Evolutionary conservation across 345 rosid genomes (phyloP).

Genomic region (Salix brachista): DNA sequence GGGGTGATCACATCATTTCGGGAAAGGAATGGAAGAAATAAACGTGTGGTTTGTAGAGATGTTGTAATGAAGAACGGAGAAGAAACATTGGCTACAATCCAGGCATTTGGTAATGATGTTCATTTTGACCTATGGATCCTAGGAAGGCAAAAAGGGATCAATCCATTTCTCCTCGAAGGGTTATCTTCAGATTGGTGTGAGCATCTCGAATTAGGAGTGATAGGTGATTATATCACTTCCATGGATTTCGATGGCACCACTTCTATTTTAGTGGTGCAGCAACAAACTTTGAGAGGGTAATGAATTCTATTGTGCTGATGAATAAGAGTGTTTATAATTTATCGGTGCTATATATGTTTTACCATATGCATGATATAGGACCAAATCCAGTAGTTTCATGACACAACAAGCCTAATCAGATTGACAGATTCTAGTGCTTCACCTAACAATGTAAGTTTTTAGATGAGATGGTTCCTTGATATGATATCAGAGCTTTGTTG

Average conservation of each 20-base stretch:
- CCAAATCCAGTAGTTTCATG: too few relatives aligned
- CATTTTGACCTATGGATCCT: slow-evolving; percentile 63
- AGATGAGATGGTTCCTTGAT: rapidly evolving
- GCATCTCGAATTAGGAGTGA: slow-evolving; percentile 49
- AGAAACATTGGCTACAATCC: slow-evolving; percentile 62
- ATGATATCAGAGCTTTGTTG: too few relatives aligned
- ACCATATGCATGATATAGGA: too few relatives aligned
- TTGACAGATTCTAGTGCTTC: too few relatives aligned
- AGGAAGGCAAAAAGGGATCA: slow-evolving; percentile 62
- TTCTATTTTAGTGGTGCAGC: slow-evolving; percentile 72
- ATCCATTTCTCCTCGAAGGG: slow-evolving; percentile 56
- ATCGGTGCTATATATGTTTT: too few relatives aligned
- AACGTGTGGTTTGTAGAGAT: slow-evolving; percentile 53
- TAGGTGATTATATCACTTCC: slow-evolving; percentile 60
- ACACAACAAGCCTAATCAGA: too few relatives aligned
- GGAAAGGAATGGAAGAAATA: slow-evolving; percentile 57
- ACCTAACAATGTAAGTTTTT: too few relatives aligned
- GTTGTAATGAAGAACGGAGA: slow-evolving; percentile 63
- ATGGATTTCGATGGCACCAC: slow-evolving; percentile 40
- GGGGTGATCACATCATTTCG: slow-evolving; percentile 76
- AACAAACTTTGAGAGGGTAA: slow-evolving; percentile 35
- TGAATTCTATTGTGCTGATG: too few relatives aligned
- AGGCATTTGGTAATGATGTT: slow-evolving; percentile 36
- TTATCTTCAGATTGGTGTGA: slow-evolving; percentile 53
- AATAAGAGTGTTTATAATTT: too few relatives aligned